Evolutionary conservation across 805 yeast genomes (phyloP).

Genomic region (Candida nitratophila): DNA sequence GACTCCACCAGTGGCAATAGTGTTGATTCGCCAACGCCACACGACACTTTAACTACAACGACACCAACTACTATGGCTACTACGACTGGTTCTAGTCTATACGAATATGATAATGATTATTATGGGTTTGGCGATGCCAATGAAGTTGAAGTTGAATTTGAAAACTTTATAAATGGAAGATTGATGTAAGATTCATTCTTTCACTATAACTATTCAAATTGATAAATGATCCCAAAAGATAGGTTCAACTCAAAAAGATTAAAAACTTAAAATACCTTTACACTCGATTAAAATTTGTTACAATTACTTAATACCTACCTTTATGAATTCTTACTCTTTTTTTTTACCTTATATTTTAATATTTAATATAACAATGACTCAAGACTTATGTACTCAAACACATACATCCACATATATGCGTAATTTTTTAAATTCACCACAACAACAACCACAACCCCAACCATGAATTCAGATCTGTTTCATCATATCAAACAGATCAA

Average conservation of each 20-base stretch:
- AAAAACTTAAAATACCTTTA: too few relatives aligned
- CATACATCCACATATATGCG: not conserved
- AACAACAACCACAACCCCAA: too few relatives aligned
- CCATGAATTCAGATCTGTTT: conserved; percentile 8
- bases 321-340: not conserved
- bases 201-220: too few relatives aligned
- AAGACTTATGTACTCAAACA: not conserved
- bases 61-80: not conserved
- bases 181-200: not conserved
- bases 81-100: not conserved
- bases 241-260: too few relatives aligned
- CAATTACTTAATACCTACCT: too few relatives aligned
- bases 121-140: conserved; percentile 2
- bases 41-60: not conserved
- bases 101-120: conserved; percentile 1
- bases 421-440: too few relatives aligned
- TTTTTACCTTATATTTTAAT: not conserved
- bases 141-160: conserved; percentile 22
- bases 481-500: conserved; percentile 24
- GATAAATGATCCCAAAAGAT: too few relatives aligned
- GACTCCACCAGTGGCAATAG: not conserved
- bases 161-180: conserved; percentile 21
- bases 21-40: not conserved
- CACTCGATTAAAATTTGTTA: too few relatives aligned
- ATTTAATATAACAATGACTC: too few relatives aligned